phyloP scores from a whole-genome alignment of 805 yeast species.

The Suhomyces kilbournensis region DNA sequence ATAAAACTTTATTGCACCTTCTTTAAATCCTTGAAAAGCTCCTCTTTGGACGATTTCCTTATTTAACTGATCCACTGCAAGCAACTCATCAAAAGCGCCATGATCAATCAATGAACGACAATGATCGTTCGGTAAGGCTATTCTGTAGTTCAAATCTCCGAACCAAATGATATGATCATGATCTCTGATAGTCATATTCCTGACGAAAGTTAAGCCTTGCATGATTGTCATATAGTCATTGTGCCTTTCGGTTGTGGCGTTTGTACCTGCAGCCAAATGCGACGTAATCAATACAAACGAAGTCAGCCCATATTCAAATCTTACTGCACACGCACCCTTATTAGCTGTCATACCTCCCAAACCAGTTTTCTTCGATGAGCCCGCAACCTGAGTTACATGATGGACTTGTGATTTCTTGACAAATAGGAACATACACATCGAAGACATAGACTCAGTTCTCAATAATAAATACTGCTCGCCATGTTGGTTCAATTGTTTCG shows the following conservation, averaged over 20 bases:
- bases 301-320: constrained; percentile 57
- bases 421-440: constrained; percentile 61
- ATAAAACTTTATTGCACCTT: constrained; percentile 71
- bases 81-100: constrained; percentile 48
- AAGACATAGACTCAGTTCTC: constrained; percentile 74
- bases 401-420: constrained; percentile 50
- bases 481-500: constrained; percentile 54
- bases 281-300: constrained; percentile 77
- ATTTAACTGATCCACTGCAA: constrained; percentile 74
- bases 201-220: constrained; percentile 72
- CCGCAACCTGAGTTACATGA: constrained; percentile 77
- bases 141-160: constrained; percentile 92
- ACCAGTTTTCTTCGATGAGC: constrained; percentile 94
- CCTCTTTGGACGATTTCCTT: constrained; percentile 53
- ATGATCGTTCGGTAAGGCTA: constrained; percentile 65
- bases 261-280: constrained; percentile 91
- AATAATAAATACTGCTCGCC: constrained; percentile 53
- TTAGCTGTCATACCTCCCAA: constrained; percentile 96
- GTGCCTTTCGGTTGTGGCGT: constrained; percentile 78
- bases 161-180: constrained; percentile 85
- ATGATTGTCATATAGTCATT: constrained; percentile 76
- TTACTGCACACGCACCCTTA: constrained; percentile 92
- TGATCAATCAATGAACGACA: constrained; percentile 54
- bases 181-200: constrained; percentile 70
- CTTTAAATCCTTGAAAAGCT: constrained; percentile 45